Conservation (phyloP, 805 yeast species). For the Wickerhamomyces chaumierensis region DNA sequence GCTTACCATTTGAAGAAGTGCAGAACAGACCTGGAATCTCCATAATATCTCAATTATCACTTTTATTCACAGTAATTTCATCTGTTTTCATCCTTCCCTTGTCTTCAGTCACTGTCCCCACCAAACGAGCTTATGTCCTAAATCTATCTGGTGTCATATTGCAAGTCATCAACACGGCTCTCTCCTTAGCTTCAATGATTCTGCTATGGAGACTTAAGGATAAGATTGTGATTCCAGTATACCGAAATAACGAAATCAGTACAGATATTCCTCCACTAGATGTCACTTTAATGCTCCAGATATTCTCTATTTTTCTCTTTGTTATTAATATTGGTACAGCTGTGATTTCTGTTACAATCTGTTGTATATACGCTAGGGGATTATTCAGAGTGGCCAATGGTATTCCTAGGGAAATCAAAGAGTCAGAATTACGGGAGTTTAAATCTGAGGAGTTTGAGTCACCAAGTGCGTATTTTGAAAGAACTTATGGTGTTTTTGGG, state of each 20-base stretch:
- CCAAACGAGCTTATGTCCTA: neutral
- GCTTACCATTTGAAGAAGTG: conserved; percentile 10
- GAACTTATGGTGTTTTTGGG: neutral
- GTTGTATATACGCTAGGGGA: conserved; percentile 3
- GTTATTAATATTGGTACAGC: neutral
- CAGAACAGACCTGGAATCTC: conserved; percentile 12
- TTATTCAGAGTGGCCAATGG: conserved; percentile 9
- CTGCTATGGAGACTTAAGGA: neutral
- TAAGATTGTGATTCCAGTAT: neutral
- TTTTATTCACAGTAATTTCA: conserved; percentile 3
- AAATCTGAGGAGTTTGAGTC: neutral
- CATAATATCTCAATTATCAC: conserved; percentile 3
- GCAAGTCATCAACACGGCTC: neutral
- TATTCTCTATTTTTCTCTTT: neutral
- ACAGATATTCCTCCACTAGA: neutral
- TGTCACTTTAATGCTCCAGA: neutral
- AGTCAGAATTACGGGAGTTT: neutral
- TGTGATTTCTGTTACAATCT: neutral
- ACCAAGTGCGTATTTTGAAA: neutral
- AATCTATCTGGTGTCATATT: neutral
- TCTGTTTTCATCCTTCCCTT: conserved; percentile 6
- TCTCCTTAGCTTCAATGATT: neutral
- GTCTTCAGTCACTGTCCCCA: conserved; percentile 3
- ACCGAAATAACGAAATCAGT: neutral
- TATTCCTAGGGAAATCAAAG: conserved; percentile 1